These are phyloP conservation scores for Xylaria sp. DNA, from an alignment of 2,329 filamentous ascomycete genomes.

Conservation along the genomic window DNA sequence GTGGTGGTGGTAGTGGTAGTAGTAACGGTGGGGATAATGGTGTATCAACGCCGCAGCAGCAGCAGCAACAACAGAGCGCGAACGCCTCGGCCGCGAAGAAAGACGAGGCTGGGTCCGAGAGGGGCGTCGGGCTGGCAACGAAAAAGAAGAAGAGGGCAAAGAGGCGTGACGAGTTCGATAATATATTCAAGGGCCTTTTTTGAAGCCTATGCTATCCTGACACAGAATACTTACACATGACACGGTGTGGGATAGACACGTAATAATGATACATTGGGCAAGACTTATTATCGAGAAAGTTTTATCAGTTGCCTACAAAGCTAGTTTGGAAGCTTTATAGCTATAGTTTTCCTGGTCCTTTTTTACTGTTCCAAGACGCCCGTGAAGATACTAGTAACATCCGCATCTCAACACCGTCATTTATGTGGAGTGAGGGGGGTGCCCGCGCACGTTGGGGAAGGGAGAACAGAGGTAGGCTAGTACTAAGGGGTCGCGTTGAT, in stretches of 20 bases:
- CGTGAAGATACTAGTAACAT: neutral
- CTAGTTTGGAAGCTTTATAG: no score
- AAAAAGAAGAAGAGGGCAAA: slow-evolving; percentile 55
- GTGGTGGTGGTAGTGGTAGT: no score
- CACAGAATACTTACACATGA: no score
- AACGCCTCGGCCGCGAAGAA: slow-evolving; percentile 6
- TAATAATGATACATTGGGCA: no score
- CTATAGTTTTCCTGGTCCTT: no score
- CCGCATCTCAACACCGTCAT: neutral
- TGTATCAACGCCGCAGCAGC: slow-evolving; percentile 37
- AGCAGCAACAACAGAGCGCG: slow-evolving; percentile 37
- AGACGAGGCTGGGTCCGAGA: neutral
- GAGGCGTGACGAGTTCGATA: slow-evolving; percentile 69
- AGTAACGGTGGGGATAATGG: no score
- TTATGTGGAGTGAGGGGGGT: neutral
- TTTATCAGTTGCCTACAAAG: no score
- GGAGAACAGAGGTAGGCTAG: no score
- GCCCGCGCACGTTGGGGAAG: neutral
- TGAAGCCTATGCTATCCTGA: slow-evolving; percentile 33
- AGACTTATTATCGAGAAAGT: neutral
- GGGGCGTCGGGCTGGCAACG: slow-evolving; percentile 17
- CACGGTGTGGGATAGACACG: no score
- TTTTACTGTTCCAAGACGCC: neutral
- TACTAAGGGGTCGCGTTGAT: neutral
- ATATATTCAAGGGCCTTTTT: slow-evolving; percentile 66